Percentiles rank a stretch among this genome's conserved stretches.
phyloP scores from a whole-genome alignment of 768 basidiomycete species.

The Russula vinacea region DNA sequence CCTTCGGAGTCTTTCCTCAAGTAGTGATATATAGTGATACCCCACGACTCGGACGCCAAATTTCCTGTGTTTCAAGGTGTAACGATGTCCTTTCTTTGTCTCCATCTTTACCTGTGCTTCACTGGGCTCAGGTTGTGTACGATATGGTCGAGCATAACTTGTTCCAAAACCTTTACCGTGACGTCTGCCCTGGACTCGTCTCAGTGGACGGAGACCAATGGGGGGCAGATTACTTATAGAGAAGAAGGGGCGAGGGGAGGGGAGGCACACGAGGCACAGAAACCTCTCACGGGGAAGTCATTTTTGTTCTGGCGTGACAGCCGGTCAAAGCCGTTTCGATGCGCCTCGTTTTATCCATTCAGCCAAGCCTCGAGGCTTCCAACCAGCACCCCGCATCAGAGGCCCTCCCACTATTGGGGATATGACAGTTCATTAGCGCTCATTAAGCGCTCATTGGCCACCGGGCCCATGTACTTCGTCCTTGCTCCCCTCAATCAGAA shows the following conservation, averaged over 20 bases:
- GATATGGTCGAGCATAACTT: too few species aligned
- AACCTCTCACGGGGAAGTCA: conserved; percentile 19
- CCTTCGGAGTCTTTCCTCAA: too few species aligned
- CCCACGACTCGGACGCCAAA: too few species aligned
- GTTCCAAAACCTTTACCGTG: too few species aligned
- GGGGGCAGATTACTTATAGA: conserved; percentile 17
- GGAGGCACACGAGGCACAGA: conserved; percentile 19
- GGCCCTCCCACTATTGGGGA: not conserved
- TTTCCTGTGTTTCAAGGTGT: too few species aligned
- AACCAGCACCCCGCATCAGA: not conserved
- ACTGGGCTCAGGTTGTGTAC: too few species aligned
- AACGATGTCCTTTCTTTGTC: too few species aligned
- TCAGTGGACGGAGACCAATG: conserved; percentile 18
- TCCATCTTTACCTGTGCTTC: too few species aligned
- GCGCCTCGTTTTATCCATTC: conserved; percentile 22
- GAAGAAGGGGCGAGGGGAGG: conserved; percentile 2
- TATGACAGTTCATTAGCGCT: not conserved
- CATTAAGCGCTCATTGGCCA: too few species aligned
- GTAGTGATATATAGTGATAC: too few species aligned
- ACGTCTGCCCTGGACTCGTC: too few species aligned
- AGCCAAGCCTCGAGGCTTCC: conserved; percentile 17
- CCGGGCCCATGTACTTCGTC: too few species aligned
- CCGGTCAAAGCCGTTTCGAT: conserved; percentile 18
- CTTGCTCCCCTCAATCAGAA: conserved; percentile 17
- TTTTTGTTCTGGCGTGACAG: conserved; percentile 22